Percentiles rank a stretch among this genome's conserved stretches.
Conservation (phyloP, 2,329 filamentous ascomycete species). For the Fusarium udum region DNA sequence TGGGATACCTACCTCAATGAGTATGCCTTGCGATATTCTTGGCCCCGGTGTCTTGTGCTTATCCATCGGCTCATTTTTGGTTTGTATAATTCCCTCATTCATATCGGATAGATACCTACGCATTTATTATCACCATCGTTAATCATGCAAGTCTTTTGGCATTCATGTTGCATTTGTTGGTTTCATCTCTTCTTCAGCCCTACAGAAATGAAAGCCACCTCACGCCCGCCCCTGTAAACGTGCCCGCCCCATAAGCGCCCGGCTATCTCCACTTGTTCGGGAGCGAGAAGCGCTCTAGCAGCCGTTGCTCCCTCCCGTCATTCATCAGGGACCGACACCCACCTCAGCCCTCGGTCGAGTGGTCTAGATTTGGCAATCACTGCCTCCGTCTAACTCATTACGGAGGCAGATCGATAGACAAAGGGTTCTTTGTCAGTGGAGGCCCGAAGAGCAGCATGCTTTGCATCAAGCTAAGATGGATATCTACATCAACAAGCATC, state of each 20-base stretch:
- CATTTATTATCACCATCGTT: not conserved
- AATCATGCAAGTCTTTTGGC: not conserved
- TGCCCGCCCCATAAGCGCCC: slow-evolving; percentile 5
- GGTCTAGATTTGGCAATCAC: not conserved
- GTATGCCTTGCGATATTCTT: slow-evolving; percentile 15
- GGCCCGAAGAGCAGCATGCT: not conserved
- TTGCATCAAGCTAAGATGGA: not conserved
- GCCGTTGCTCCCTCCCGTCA: not conserved
- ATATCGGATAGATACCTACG: not conserved
- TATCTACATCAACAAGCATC: not conserved
- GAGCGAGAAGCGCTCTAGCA: not conserved
- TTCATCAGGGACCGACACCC: not conserved
- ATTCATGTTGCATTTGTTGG: not conserved
- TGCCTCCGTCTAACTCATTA: not conserved
- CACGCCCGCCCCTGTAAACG: not conserved
- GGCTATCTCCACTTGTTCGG: not conserved
- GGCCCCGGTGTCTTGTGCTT: not conserved
- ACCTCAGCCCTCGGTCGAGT: not conserved
- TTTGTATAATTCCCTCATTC: not conserved
- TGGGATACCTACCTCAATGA: not conserved
- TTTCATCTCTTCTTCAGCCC: slow-evolving; percentile 15
- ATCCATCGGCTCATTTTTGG: not conserved
- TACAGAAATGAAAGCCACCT: slow-evolving; percentile 5
- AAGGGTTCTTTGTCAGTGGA: not conserved
- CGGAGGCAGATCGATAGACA: not conserved